phyloP scores from a whole-genome alignment of 495 filamentous ascomycete genomes.

The Barbatosphaeria neglecta region DNA sequence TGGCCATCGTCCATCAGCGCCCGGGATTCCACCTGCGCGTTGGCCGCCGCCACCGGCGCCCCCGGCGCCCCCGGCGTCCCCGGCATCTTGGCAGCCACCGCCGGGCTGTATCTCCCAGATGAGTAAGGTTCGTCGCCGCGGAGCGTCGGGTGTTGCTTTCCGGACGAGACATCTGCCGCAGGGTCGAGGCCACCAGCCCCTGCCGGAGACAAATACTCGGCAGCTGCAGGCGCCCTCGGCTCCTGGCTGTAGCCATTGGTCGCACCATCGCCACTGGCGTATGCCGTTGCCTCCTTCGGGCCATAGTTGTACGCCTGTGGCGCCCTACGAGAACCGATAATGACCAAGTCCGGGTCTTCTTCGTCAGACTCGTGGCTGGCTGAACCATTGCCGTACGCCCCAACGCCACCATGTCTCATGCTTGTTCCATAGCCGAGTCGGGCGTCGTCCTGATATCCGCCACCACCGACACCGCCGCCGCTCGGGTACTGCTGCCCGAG shows the following conservation, averaged over 20 bases:
- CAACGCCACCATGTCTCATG: background rate
- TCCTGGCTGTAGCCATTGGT: too few relatives aligned
- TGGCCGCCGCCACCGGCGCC: background rate
- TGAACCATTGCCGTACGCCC: background rate
- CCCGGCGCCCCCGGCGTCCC: too few relatives aligned
- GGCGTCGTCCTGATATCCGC: background rate
- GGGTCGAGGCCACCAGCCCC: too few relatives aligned
- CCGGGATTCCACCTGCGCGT: background rate
- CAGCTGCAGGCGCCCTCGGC: too few relatives aligned
- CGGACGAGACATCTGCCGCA: too few relatives aligned
- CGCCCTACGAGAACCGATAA: background rate
- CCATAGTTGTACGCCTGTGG: background rate
- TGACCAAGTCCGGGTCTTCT: background rate
- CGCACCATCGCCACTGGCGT: too few relatives aligned
- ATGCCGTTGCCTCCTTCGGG: too few relatives aligned
- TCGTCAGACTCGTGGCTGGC: background rate
- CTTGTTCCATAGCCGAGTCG: background rate
- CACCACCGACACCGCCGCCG: background rate
- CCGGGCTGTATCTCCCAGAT: background rate
- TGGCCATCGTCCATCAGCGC: too few relatives aligned
- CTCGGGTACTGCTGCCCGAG: slow-evolving; percentile 12
- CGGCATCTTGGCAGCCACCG: background rate
- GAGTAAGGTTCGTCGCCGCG: background rate
- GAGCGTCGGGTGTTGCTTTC: too few relatives aligned
- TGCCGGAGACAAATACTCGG: too few relatives aligned